A percentile compares a stretch with the other conserved stretches of the same genome.
These are phyloP conservation scores for Spencermartinsiella europaea DNA, from an alignment of 805 yeast genomes.

Conservation along the genomic window DNA sequence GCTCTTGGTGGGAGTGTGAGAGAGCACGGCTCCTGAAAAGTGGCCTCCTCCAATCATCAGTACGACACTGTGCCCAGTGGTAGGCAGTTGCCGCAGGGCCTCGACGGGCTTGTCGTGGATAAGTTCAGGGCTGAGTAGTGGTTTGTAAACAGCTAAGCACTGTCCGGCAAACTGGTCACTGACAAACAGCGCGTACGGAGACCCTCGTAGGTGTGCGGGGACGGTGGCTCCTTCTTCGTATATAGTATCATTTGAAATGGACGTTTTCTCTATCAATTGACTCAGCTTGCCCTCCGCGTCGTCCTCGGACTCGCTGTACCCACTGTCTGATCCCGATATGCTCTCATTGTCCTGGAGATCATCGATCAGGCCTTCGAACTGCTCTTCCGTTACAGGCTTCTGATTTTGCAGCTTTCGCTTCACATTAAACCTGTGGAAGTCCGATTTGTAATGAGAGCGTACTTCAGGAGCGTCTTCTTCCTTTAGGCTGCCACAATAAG, in stretches of 20 bases:
- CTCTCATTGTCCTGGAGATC: slow-evolving; percentile 36
- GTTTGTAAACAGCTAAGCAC: slow-evolving; percentile 65
- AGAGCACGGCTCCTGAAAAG: slow-evolving; percentile 90
- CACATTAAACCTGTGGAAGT: slow-evolving; percentile 53
- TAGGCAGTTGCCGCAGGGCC: slow-evolving; percentile 40
- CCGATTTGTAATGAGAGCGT: slow-evolving; percentile 50
- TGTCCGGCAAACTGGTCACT: slow-evolving; percentile 43
- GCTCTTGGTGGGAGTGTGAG: slow-evolving; percentile 53
- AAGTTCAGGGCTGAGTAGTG: slow-evolving; percentile 45
- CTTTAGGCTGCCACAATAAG: slow-evolving; percentile 14
- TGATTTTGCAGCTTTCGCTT: slow-evolving; percentile 47
- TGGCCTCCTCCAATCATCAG: slow-evolving; percentile 98
- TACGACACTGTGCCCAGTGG: slow-evolving; percentile 52
- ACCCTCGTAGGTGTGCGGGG: slow-evolving; percentile 36
- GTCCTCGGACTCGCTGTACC: slow-evolving; percentile 31
- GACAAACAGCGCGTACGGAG: slow-evolving; percentile 61
- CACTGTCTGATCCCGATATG: slow-evolving; percentile 55
- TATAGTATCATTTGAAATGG: background rate
- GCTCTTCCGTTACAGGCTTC: slow-evolving; percentile 45
- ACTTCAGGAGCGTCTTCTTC: slow-evolving; percentile 3
- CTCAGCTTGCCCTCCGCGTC: slow-evolving; percentile 25
- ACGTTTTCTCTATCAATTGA: background rate
- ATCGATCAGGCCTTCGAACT: slow-evolving; percentile 53
- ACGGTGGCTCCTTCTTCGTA: slow-evolving; percentile 7
- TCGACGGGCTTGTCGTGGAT: slow-evolving; percentile 44